Base-by-base conservation (phyloP, 2,329 filamentous ascomycete genomes). In the Talaromyces sp. region DNA sequence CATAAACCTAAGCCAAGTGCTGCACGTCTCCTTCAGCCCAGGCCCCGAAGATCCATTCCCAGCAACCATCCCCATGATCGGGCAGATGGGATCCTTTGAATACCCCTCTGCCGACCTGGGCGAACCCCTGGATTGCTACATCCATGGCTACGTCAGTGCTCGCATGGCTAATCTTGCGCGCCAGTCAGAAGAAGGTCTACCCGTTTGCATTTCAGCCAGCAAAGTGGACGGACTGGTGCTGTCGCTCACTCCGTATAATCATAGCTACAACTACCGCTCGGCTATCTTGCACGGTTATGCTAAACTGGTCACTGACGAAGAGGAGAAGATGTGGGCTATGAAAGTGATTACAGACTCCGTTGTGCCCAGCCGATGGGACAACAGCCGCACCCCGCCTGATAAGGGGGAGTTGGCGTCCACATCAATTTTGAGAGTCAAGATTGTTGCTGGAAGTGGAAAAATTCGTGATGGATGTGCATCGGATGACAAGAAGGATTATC, bases 251-350 rank as follows among this genome's bases (percentile, higher is more conserved):
- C 90, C 92, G 13, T 90, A 91, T 80, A 86, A 85, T 66, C 91
- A 96, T 81, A 91, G 86, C 79, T 93, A 92, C 82, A 94, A 96
- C 81, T 96, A 95, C 80, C 90, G 91, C 67, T 92, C 88, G 45
- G 90, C 90, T 11, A 81, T 92, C 9, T 82, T 95, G 13, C 92
- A 94, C 72, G 93, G 92, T 1, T 85, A 88, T 74, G 92, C 89
- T 0, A 82, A 78, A 9, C 76, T 89, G 1, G 90, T 96, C 7
- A 85, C 86, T 1, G 86, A 90, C 66, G 75, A 78, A 0, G 85
- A 83, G 2, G 92, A 96, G 80, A 91, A 91, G 73, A 74, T 91
- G 5, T 95, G 86, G 79, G 92, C 91, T 8, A 90, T 96, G 87
- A 79, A 88, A 70, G 80, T 90, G 65, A 89, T 96, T 74, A 96